Base-by-base conservation (phyloP, 2,329 filamentous ascomycete species). In the Apiospora kogelbergensis region DNA sequence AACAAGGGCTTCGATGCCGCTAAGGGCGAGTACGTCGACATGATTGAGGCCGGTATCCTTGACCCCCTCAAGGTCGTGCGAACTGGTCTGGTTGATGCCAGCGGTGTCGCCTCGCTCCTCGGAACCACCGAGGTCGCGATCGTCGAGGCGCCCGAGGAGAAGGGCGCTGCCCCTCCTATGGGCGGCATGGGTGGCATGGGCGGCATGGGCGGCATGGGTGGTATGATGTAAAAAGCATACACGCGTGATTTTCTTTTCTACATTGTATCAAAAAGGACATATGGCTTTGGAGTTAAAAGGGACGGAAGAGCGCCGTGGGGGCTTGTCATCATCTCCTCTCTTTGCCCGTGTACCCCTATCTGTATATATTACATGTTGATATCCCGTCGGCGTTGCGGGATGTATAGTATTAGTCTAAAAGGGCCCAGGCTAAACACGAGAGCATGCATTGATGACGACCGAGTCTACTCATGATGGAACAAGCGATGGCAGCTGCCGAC, bases 51-150 rank as follows among this genome's bases (percentile, higher is more conserved):
- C 75, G 96, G 96, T 92, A 99, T 99, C 82, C 92, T 99, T 70
- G 96, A 99, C 82, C 96, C 96, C 73, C 93, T 99, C 88, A 99
- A 99, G 93, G 96, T 99, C 76, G 96, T 99, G 79, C 94, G 96
- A 78, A 99, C 96, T 72, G 95, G 94, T 78, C 91, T 99, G 70
- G 89, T 95, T 78, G 96, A 99, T 78, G 96, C 96, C 76, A 95
- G 92, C 79, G 96, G 96, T 84, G 96, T 99, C 77, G 96, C 96
- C 67, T 98, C 95, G 67, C 90, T 99, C 71, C 92, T 99, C 71
- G 96, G 96, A 80, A 99, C 96, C 74, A 99, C 96, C 71, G 96
- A 99, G 86, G 96, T 98, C 69, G 95, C 96, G 74, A 97, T 99
- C 73, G 95, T 98, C 66, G 96, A 99, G 81, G 96, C 95, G 67